Base-by-base conservation (phyloP, 192 early-diverging fungal species). In the Coemansia sp. region DNA sequence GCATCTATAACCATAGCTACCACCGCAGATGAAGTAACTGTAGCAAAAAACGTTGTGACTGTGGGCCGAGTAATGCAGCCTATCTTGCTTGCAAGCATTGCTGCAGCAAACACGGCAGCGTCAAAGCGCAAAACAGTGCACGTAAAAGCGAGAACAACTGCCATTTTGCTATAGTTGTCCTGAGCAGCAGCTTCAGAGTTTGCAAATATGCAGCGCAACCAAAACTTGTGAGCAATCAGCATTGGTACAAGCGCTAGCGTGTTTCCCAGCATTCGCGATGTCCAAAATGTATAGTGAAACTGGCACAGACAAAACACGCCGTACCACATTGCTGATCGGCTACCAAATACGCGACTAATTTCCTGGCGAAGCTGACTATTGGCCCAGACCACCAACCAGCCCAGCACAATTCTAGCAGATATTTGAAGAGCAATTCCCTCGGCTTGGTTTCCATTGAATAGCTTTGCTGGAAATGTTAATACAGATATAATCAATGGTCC, bases 201-300 rank as follows among this genome's bases (percentile, higher is more conserved):
- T 9, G 69, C 22, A 13, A 49, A 43, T 18, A 65, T 32, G 47
- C 65, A 64, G 29, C 64, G 71, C 43, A 86, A 32, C 75, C 84
- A 88, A 48, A 48, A n/a, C 2, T 75, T 77, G 29, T 86, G 60
- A 7, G 82, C 86, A 1, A 69, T 13, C 20, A 83, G 85, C 59
- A 87, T 82, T 12, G 91, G 73, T 24, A 87, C 83, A 39, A 95
- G 81, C 0, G 90, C 94, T 65, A 95, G 85, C 8, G 88, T 90
- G 69, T 97, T 98, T 6, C 93, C 92, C 43, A 98, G 78, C 35
- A 92, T 86, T 51, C 95, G 85, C 6, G 87, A 89, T 19, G 86
- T 87, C 92, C 95, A 97, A 71, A 94, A 98, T 32, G 88, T 76
- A 54, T 87, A 78, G 68, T 98, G 94, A 72, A 98, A 97, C 69